Conservation (phyloP, 2,329 filamentous ascomycete species). For the Neofusicoccum sp. region DNA sequence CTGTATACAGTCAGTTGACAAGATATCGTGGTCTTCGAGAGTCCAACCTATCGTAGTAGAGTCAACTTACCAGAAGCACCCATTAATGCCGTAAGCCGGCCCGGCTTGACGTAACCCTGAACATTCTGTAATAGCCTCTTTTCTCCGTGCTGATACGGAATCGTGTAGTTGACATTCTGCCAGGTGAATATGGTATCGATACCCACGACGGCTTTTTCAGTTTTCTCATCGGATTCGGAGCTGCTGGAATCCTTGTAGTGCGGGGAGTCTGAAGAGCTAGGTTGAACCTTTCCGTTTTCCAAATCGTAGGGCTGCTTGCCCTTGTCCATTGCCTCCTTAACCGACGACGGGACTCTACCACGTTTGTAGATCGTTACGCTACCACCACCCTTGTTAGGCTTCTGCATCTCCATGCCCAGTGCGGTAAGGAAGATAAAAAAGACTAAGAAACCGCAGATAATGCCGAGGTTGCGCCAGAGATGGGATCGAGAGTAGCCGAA, state of each 20-base stretch:
- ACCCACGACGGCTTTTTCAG: conserved; percentile 57
- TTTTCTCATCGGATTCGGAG: conserved; percentile 32
- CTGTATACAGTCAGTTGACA: background rate
- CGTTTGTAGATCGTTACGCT: conserved; percentile 65
- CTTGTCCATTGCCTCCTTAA: conserved; percentile 61
- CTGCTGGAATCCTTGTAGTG: conserved; percentile 29
- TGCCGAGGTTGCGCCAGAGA: conserved; percentile 63
- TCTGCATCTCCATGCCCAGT: conserved; percentile 51
- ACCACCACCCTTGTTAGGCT: conserved; percentile 62
- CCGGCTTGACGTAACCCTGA: conserved; percentile 74
- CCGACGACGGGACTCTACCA: conserved; percentile 61
- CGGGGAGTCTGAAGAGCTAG: background rate
- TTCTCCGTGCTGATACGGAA: conserved; percentile 52
- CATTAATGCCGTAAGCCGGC: conserved; percentile 78
- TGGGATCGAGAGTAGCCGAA: conserved; percentile 60
- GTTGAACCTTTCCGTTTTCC: conserved; percentile 45
- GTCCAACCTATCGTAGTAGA: background rate
- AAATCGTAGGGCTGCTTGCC: conserved; percentile 51
- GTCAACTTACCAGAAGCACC: conserved; percentile 65
- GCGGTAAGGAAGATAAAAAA: conserved; percentile 52
- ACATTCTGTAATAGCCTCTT: conserved; percentile 60
- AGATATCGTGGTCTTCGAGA: background rate
- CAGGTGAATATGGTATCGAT: conserved; percentile 72
- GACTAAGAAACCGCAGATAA: conserved; percentile 54
- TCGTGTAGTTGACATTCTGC: conserved; percentile 81